Evolutionary conservation across 225 moss, liverwort and hornwort species (phyloP), one percentile per base, ranked within the genome.

Genomic region (Neckera pumila): DNA sequence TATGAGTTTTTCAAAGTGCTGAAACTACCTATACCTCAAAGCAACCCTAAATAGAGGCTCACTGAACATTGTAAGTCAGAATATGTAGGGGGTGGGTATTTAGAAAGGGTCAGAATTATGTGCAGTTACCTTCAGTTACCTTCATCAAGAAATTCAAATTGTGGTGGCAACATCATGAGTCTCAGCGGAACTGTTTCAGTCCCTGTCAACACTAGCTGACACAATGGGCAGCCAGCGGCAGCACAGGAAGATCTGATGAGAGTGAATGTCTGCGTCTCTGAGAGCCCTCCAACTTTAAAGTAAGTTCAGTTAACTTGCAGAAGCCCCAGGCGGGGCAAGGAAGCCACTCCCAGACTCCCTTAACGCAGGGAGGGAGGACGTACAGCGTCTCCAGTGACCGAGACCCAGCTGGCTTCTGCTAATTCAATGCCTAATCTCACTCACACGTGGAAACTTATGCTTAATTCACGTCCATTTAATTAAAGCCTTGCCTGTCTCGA

Each of bases 381-480:
- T 77, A 77, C 77, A n/a, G 56, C 14, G 78, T 45, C 14, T 42
- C 53, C 73, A 82, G 53, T 62, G 70, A 67, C 21, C 47, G 47
- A 91, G 74, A 71, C 82, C 80, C 92, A 92, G 92, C 92, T 92
- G 92, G 86, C 88, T 62, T 6, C 88, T 81, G 69, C 80, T 67
- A 47, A 57, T 83, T 83, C 58, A 66, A 63, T 76, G 70, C 70
- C 63, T 78, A 86, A 83, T 80, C 88, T 34, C 66, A 26, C 28
- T 4, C 90, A 40, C 90, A 84, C 90, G 92, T 62, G 92, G 36
- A 76, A 76, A 70, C 67, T 86, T 5, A 90, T 27, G 70, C 56
- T 62, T 51, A 86, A 63, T 85, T 89, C 82, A 77, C 30, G 70
- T 70, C 76, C 7, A 53, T 81, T 81, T 12, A 47, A 45, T 30